Percentiles rank a stretch among this genome's conserved stretches.
These are phyloP conservation scores for Xylariaceae sp. DNA, from an alignment of 2,329 filamentous ascomycete genomes.

Conservation along the genomic window DNA sequence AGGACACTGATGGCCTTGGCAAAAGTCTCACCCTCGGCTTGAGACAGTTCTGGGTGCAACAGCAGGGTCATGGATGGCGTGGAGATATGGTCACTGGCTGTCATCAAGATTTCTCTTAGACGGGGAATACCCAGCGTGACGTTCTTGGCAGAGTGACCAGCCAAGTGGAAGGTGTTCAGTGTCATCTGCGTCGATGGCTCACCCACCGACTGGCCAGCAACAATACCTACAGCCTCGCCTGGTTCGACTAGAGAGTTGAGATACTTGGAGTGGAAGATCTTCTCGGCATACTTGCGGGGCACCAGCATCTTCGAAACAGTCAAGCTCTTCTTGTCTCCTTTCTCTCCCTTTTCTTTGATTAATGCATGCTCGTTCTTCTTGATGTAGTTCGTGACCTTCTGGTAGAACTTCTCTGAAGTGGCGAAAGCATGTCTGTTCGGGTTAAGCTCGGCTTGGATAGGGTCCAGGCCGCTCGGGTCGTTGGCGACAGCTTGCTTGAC, in stretches of 20 bases:
- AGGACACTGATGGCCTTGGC: slow-evolving; percentile 88
- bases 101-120: slow-evolving; percentile 97
- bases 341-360: slow-evolving; percentile 47
- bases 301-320: slow-evolving; percentile 25
- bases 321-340: slow-evolving; percentile 37
- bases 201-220: slow-evolving; percentile 92
- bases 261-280: slow-evolving; percentile 86
- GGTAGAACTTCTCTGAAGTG: slow-evolving; percentile 82
- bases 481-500: slow-evolving; percentile 63
- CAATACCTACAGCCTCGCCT: slow-evolving; percentile 92
- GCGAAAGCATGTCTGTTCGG: slow-evolving; percentile 76
- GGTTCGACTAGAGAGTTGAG: slow-evolving; percentile 87
- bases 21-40: slow-evolving; percentile 68
- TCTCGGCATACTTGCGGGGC: slow-evolving; percentile 67
- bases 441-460: slow-evolving; percentile 65
- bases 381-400: slow-evolving; percentile 67
- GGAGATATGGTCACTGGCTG: slow-evolving; percentile 79
- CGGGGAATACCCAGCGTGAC: slow-evolving; percentile 97
- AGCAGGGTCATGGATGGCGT: slow-evolving; percentile 87
- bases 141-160: slow-evolving; percentile 96
- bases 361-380: slow-evolving; percentile 66
- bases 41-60: slow-evolving; percentile 65
- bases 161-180: slow-evolving; percentile 98
- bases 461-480: slow-evolving; percentile 61
- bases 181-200: slow-evolving; percentile 99